These are phyloP conservation scores for Sequoiadendron giganteum DNA, from an alignment of 75 land plant species.

Conservation along the genomic window DNA sequence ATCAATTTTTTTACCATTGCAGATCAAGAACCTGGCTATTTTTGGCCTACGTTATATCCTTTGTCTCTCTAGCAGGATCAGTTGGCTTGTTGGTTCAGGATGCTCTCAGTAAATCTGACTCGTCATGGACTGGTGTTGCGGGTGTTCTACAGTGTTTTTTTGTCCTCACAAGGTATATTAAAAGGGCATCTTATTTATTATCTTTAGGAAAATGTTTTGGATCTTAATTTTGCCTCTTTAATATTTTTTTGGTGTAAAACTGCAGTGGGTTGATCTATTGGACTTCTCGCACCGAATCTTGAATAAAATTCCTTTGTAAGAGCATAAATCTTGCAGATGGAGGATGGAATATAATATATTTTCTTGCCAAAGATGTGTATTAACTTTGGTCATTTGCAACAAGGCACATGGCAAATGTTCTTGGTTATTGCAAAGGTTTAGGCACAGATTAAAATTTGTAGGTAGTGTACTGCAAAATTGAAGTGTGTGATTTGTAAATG, in stretches of 20 bases:
- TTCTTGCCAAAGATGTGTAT: not conserved
- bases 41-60: constrained; percentile 92
- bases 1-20: constrained; percentile 21
- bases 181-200: not conserved
- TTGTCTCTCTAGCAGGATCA: constrained; percentile 86
- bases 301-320: not conserved
- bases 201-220: not conserved
- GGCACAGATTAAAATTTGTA: constrained; percentile 3
- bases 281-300: constrained; percentile 57
- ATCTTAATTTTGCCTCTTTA: not conserved
- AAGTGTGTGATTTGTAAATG: not conserved
- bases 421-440: not conserved
- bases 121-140: constrained; percentile 92
- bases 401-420: constrained; percentile 3
- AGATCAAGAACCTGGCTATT: constrained; percentile 96
- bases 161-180: constrained; percentile 73
- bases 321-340: not conserved
- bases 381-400: not conserved
- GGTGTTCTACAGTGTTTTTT: constrained; percentile 92
- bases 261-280: constrained; percentile 88
- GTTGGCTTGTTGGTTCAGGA: constrained; percentile 90
- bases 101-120: constrained; percentile 51
- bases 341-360: not conserved
- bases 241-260: not conserved
- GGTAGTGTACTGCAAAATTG: not conserved